phyloP scores from a whole-genome alignment of 768 basidiomycete species.

The Postia placenta region DNA sequence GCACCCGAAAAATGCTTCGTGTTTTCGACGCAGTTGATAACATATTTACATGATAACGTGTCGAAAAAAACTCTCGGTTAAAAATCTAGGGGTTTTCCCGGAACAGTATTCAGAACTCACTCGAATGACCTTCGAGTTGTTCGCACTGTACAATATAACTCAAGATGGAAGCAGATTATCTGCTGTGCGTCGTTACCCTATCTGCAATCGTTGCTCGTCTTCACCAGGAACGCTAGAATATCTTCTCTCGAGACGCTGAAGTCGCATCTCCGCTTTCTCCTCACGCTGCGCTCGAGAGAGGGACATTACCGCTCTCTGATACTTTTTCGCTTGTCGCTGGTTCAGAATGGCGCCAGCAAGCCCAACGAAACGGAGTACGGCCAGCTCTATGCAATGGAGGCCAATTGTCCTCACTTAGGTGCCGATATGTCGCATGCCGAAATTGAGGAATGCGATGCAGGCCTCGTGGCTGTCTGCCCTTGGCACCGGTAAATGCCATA shows the following conservation, averaged over 20 bases:
- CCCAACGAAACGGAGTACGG: conserved; percentile 1
- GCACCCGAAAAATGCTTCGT: too few relatives aligned
- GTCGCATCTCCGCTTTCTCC: conserved; percentile 53
- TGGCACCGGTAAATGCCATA: conserved; percentile 54
- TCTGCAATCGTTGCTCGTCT: too few relatives aligned
- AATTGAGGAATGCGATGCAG: conserved; percentile 60
- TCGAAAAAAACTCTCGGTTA: too few relatives aligned
- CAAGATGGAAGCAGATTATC: neutral
- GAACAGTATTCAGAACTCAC: too few relatives aligned
- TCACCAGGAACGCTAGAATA: conserved; percentile 37
- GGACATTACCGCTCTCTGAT: conserved; percentile 58
- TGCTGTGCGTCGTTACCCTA: neutral
- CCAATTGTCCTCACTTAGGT: conserved; percentile 74
- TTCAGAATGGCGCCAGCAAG: conserved; percentile 4
- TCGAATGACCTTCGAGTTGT: too few relatives aligned
- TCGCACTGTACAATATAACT: too few relatives aligned
- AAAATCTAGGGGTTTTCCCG: too few relatives aligned
- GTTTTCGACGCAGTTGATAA: too few relatives aligned
- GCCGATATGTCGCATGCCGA: conserved; percentile 78
- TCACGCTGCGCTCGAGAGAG: conserved; percentile 54
- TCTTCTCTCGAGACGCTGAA: conserved; percentile 37
- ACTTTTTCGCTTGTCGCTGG: conserved; percentile 52
- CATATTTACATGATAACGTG: too few relatives aligned
- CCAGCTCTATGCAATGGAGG: conserved; percentile 70
- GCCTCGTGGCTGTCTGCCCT: conserved; percentile 63